phyloP scores from a whole-genome alignment of 371 early-diverging fungal species.

The Rhizopus arrhizus region DNA sequence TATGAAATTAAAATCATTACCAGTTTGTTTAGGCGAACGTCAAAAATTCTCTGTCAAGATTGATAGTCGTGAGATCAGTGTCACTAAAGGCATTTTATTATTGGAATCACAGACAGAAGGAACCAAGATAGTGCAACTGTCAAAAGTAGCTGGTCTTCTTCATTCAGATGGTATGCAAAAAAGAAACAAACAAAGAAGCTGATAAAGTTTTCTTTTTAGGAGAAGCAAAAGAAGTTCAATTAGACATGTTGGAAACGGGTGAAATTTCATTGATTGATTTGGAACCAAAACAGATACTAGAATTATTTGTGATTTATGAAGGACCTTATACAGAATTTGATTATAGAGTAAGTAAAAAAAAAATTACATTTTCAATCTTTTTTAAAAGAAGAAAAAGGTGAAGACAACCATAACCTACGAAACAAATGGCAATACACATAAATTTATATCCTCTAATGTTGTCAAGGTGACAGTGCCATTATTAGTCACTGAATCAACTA shows the following conservation, averaged over 20 bases:
- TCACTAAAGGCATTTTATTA: slow-evolving; percentile 25
- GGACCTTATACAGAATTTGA: slow-evolving; percentile 53
- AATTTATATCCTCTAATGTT: slow-evolving; percentile 56
- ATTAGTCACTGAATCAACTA: slow-evolving; percentile 55
- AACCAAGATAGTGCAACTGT: slow-evolving; percentile 26
- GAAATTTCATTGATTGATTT: slow-evolving; percentile 58
- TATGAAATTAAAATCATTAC: background rate
- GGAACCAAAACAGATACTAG: slow-evolving; percentile 51
- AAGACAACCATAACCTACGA: slow-evolving; percentile 55
- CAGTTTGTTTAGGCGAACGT: slow-evolving; percentile 49
- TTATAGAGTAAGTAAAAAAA: slow-evolving; percentile 48
- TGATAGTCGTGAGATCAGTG: slow-evolving; percentile 24
- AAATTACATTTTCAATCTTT: no score
- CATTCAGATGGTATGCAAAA: background rate
- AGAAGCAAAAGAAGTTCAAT: slow-evolving; percentile 20
- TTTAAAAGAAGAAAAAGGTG: slow-evolving; percentile 33
- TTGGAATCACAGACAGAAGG: slow-evolving; percentile 51
- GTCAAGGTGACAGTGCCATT: slow-evolving; percentile 63
- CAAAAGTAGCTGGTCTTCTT: slow-evolving; percentile 13
- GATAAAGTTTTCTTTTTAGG: background rate
- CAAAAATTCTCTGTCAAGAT: slow-evolving; percentile 47
- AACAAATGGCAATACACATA: slow-evolving; percentile 40
- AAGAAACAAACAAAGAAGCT: background rate
- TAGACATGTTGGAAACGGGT: slow-evolving; percentile 54
- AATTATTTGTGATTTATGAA: slow-evolving; percentile 59